phyloP scores from a whole-genome alignment of 1,284 basidiomycete genomes.

The Fistulinella staudtii region DNA sequence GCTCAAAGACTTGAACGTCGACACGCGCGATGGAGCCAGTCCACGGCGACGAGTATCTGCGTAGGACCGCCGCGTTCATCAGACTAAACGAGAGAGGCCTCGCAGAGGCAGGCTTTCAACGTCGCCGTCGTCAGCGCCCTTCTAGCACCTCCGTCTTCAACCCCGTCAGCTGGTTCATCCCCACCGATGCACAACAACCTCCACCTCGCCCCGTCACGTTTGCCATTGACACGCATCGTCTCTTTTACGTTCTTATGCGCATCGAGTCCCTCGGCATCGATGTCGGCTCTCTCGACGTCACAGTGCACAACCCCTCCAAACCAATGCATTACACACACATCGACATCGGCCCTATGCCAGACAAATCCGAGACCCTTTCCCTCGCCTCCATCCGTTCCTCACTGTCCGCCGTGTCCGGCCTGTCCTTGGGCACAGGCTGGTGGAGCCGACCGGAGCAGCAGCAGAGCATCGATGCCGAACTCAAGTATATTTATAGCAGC shows the following conservation, averaged over 20 bases:
- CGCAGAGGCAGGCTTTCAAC: constrained; percentile 57
- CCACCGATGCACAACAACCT: constrained; percentile 27
- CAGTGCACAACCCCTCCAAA: constrained; percentile 63
- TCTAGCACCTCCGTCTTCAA: constrained; percentile 49
- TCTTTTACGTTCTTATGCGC: constrained; percentile 86
- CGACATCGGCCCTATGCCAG: constrained; percentile 39
- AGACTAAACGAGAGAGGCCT: constrained; percentile 65
- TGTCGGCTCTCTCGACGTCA: constrained; percentile 79
- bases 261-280: constrained; percentile 74
- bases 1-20: constrained; percentile 6
- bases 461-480: constrained; percentile 62
- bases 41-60: constrained; percentile 70
- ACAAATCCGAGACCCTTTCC: constrained; percentile 74
- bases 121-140: constrained; percentile 45
- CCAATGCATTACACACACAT: constrained; percentile 73
- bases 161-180: constrained; percentile 60
- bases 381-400: constrained; percentile 78
- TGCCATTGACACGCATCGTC: constrained; percentile 73
- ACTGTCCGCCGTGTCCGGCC: constrained; percentile 68
- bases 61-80: constrained; percentile 63
- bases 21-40: constrained; percentile 52
- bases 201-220: constrained; percentile 58
- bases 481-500: constrained; percentile 83
- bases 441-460: constrained; percentile 61
- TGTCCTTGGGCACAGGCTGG: constrained; percentile 70